Percentiles rank a stretch among this genome's conserved stretches.
Evolutionary conservation across 2,329 filamentous ascomycete genomes (phyloP).

Genomic region (Plenodomus biglobosus): DNA sequence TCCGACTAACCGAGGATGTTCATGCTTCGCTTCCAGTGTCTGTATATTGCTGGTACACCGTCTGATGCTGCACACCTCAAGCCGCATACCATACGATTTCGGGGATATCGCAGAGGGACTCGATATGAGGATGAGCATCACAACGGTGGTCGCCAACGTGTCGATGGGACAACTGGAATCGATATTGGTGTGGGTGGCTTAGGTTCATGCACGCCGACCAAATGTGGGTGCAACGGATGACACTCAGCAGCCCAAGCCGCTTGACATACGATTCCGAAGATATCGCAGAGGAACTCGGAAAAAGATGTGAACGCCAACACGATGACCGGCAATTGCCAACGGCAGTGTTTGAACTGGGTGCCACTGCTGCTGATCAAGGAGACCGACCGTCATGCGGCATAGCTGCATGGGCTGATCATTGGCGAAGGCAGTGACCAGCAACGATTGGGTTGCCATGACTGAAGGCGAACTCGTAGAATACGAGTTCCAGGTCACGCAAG

Average conservation of each 20-base stretch:
- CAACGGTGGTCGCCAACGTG: not conserved
- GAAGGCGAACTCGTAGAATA: too few relatives aligned
- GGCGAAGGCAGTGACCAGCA: too few relatives aligned
- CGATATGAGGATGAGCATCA: not conserved
- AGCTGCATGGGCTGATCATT: too few relatives aligned
- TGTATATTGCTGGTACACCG: not conserved
- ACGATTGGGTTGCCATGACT: too few relatives aligned
- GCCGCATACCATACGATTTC: not conserved
- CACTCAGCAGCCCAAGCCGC: not conserved
- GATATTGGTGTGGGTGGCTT: not conserved
- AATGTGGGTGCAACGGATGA: not conserved
- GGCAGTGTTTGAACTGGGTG: not conserved
- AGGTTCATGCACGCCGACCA: not conserved
- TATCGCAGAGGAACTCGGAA: slow-evolving; percentile 3
- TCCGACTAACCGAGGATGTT: slow-evolving; percentile 3
- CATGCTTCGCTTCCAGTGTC: slow-evolving; percentile 10
- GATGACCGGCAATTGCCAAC: not conserved
- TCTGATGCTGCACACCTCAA: not conserved
- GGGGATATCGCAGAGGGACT: not conserved
- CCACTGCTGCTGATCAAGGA: not conserved
- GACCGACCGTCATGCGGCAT: not conserved
- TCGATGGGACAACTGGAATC: not conserved
- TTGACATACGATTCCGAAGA: slow-evolving; percentile 8
- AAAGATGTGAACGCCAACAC: not conserved
- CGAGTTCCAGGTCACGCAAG: too few relatives aligned